Evolutionary conservation across 2,329 filamentous ascomycete genomes (phyloP), one percentile per base, ranked within the genome.

Genomic region (Trichophyton benhamiae): DNA sequence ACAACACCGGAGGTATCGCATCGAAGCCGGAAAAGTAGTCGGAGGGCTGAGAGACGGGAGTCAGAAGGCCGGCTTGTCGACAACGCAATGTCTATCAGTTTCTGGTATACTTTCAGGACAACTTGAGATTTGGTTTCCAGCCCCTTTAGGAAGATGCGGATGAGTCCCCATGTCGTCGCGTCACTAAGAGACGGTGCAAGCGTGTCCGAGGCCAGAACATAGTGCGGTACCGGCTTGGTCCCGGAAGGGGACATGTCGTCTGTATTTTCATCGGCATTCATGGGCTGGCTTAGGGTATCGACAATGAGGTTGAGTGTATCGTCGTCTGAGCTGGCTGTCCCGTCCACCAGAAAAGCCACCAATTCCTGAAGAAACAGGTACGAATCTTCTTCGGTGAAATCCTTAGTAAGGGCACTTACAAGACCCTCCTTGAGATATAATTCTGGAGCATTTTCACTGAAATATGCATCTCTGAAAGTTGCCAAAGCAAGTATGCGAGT

Each of bases 1-100:
- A 96, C 81, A 52, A 86, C 82, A 66, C 91, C 84, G 8, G 87
- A 84, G 71, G 87, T 89, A 72, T 96, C 90, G 22, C 90, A 89
- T 62, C 91, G 83, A 33, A 96, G 77, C 49, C 91, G 84, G 70
- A 95, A 92, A 1, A 96, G 77, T 49, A 92, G 75, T 68, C 89
- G 90, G 78, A 91, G 83, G 1, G 87, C 85, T 11, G 85, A 86
- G 27, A 94, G 76, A 5, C 88, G 85, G 59, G 87, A 85, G 72
- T 89, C 85, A 5, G 81, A 77, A 63, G 87, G 86, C 63, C 82
- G 83, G 36, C 79, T 76, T 30, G 78, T 79, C 15, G 81, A 81
- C 65, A 80, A 81, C 4, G 82, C 84, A 66, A 91, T 84, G 59
- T 79, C 78, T 48, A 91, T 75, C 3, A 92, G 74, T 7, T 82